phyloP scores from a whole-genome alignment of 148 eudicot genomes.

The Rhododendron simsii region DNA sequence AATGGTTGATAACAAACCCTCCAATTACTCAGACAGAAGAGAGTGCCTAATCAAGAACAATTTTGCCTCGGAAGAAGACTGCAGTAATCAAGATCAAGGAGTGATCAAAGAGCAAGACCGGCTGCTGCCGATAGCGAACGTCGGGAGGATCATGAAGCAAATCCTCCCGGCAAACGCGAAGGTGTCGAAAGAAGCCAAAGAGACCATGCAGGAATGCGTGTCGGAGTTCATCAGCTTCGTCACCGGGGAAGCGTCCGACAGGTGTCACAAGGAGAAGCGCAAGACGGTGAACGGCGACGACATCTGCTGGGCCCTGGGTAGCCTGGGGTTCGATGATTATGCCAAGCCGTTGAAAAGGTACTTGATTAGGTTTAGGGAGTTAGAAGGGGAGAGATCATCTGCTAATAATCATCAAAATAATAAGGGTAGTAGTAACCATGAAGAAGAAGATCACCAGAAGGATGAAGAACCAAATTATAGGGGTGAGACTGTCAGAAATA shows the following conservation, averaged over 20 bases:
- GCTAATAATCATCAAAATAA: slow-evolving; percentile 31
- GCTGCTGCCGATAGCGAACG: slow-evolving; percentile 72
- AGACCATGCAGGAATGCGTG: slow-evolving; percentile 80
- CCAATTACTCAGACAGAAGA: slow-evolving; percentile 8
- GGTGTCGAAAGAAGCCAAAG: slow-evolving; percentile 73
- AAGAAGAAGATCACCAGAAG: slow-evolving; percentile 6
- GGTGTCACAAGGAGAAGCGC: slow-evolving; percentile 67
- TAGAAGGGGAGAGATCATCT: slow-evolving; percentile 44
- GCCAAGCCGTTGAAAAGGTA: slow-evolving; percentile 47
- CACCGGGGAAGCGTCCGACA: slow-evolving; percentile 78
- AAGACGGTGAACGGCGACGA: slow-evolving; percentile 86
- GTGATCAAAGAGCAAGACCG: slow-evolving; percentile 52
- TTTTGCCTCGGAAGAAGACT: slow-evolving; percentile 3
- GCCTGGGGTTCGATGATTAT: slow-evolving; percentile 69
- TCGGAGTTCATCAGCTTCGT: slow-evolving; percentile 85
- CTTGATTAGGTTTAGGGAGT: slow-evolving; percentile 46
- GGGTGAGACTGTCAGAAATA: neutral
- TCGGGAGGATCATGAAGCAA: slow-evolving; percentile 79
- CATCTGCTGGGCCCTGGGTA: slow-evolving; percentile 67
- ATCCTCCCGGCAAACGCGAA: slow-evolving; percentile 60
- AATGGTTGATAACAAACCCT: slow-evolving; percentile 25
- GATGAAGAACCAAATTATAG: slow-evolving; percentile 1
- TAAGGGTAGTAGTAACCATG: slow-evolving; percentile 17
- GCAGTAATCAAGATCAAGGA: neutral
- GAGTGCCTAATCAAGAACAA: slow-evolving; percentile 9